These are phyloP conservation scores for Pelargonium fulgidum DNA, from an alignment of 441 rosid genomes.

Conservation along the genomic window DNA sequence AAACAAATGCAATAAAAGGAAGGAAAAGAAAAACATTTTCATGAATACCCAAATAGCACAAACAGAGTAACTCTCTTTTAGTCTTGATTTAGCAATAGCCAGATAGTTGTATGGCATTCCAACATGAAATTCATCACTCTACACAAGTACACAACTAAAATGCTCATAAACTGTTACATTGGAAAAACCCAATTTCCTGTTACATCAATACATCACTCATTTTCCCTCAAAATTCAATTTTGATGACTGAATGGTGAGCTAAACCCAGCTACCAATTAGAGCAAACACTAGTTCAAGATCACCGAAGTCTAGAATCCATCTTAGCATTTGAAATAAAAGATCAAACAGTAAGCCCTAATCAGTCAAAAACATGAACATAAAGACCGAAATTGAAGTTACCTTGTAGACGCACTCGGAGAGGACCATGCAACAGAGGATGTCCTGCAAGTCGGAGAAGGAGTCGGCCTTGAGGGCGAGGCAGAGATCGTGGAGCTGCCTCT, in stretches of 20 bases:
- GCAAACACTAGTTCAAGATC: neutral
- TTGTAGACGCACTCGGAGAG: constrained; percentile 93
- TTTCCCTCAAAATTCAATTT: too few species aligned
- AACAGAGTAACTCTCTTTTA: neutral
- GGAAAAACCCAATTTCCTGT: neutral
- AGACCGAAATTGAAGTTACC: constrained; percentile 28
- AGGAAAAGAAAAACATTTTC: neutral
- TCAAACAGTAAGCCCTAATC: neutral
- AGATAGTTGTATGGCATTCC: constrained; percentile 4
- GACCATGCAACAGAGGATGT: constrained; percentile 93
- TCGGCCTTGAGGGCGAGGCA: constrained; percentile 71
- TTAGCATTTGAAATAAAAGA: neutral
- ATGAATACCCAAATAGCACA: neutral
- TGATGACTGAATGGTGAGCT: neutral
- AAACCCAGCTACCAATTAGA: neutral
- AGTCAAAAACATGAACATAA: neutral
- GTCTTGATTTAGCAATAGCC: neutral
- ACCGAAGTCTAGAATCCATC: neutral
- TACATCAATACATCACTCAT: too few species aligned
- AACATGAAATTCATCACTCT: neutral
- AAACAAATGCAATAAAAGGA: neutral
- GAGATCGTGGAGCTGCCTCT: constrained; percentile 70
- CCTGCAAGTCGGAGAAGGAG: constrained; percentile 77
- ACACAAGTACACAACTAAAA: neutral
- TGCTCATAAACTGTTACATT: neutral